Evolutionary conservation across 2,329 filamentous ascomycete species (phyloP), one percentile per base, ranked within the genome.

Genomic region (Trichoderma lentiforme): DNA sequence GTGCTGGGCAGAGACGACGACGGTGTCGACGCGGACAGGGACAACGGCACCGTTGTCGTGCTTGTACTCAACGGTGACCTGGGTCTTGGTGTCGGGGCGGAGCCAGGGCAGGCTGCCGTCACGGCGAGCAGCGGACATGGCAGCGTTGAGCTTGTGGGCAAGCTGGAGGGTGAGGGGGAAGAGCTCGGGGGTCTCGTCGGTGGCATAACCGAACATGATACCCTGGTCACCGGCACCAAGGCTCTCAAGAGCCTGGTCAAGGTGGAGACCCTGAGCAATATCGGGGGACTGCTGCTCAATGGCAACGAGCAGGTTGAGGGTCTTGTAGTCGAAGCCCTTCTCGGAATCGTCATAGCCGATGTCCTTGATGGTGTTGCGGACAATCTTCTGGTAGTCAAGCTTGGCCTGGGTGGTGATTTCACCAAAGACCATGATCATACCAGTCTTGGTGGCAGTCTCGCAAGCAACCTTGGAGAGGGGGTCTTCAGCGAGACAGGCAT

Each of bases 311-410:
- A 99, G 90, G 88, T 98, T 98, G 88, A 93, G 95, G 78, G 96
- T 99, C 92, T 98, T 98, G 94, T 98, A 97, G 88, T 99, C 96
- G 86, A 99, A 99, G 75, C 96, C 96, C 91, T 99, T 99, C 80
- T 89, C 88, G 71, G 96, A 98, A 85, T 92, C 90, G 86, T 99
- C 96, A 86, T 98, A 99, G 80, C 96, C 96, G 82, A 99, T 99
- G 82, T 97, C 95, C 90, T 97, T 95, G 90, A 99, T 94, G 82
- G 95, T 90, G 76, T 91, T 85, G 84, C 96, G 95, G 84, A 99
- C 94, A 80, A 98, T 89, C 88, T 95, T 97, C 86, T 99, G 96
- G 92, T 98, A 99, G 89, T 99, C 96, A 79, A 98, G 87, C 78
- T 87, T 89, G 85, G 95, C 91, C 88, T 97, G 96, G 87, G 96